Evolutionary conservation across 208 protist genomes (phyloP), one percentile per base, ranked within the genome.

Genomic region (Tetramitus jugosus): DNA sequence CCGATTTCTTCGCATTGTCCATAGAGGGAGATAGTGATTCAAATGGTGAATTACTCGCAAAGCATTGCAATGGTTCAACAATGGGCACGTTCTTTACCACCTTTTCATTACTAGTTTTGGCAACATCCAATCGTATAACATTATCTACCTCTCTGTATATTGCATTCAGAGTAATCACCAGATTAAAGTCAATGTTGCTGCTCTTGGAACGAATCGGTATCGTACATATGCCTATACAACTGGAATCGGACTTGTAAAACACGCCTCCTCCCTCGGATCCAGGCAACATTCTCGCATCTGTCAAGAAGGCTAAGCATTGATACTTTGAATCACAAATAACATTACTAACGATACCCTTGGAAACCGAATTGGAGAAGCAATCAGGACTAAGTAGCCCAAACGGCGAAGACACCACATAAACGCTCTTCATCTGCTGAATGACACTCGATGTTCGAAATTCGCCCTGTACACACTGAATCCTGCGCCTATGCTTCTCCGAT

Each of bases 241-340:
- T 46, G 17, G 14, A 33, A 40, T 71, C 6, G 13, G 20, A 6
- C 20, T 10, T 49, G 4, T 8, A 23, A 45, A 71, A 71, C 1
- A 71, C 65, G n/a, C n/a, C n/a, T 49, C n/a, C 65, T 42, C 65
- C 65, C 10, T 71, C 65, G 17, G n/a, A 14, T 35, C 65, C 65
- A 35, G 65, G 65, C 26, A 37, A 37, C 20, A 71, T 71, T 26
- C 20, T 29, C 10, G 7, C 13, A 49, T 71, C 65, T 33, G 65
- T 71, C 7, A 71, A 52, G 26, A 49, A 40, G 13, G 39, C 39
- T 13, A 71, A 71, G 35, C 49, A 29, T 35, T 49, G 14, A 29
- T 23, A 20, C 43, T 71, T 49, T 33, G 7, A 35, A 49, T 71
- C 49, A 35, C 29, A 49, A 71, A 71, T 71, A 17, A 40, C 20